Evolutionary conservation across 345 rosid species (phyloP).

Genomic region (Brassica incana): DNA sequence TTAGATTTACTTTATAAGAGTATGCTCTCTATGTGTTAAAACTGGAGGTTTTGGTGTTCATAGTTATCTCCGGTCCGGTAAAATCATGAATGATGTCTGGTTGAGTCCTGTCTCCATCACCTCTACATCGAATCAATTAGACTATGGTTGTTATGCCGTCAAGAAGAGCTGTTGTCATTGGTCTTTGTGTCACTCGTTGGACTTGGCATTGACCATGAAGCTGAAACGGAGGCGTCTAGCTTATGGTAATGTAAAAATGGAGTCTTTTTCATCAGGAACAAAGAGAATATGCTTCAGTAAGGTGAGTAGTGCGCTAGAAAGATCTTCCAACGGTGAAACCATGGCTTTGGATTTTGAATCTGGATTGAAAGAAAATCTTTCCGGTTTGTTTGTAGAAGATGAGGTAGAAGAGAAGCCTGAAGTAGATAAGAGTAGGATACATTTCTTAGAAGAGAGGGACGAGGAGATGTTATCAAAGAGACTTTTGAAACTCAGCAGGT

Average conservation of each 20-base stretch:
- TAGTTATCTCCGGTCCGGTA: background rate
- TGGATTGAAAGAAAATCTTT: slow-evolving; percentile 7
- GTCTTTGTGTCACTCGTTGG: slow-evolving; percentile 19
- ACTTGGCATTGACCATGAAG: slow-evolving; percentile 31
- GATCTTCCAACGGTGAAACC: background rate
- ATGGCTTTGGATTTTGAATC: slow-evolving; percentile 5
- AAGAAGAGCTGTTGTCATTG: slow-evolving; percentile 6
- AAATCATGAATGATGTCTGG: slow-evolving; percentile 38
- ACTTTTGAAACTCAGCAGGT: slow-evolving; percentile 69
- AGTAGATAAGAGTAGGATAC: slow-evolving; percentile 35
- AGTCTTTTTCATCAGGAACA: background rate
- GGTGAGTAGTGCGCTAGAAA: slow-evolving; percentile 5
- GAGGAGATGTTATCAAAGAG: slow-evolving; percentile 60
- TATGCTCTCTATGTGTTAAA: no score
- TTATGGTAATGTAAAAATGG: background rate
- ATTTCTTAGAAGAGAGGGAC: slow-evolving; percentile 67
- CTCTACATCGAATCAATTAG: slow-evolving; percentile 31
- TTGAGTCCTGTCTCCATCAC: slow-evolving; percentile 36
- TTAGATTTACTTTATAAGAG: no score
- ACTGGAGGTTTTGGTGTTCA: background rate
- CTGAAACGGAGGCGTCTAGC: slow-evolving; percentile 30
- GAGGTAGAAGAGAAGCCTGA: slow-evolving; percentile 16
- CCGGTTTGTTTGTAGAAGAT: background rate
- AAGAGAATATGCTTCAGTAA: background rate
- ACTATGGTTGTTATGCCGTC: slow-evolving; percentile 4